phyloP scores from a whole-genome alignment of 1,284 basidiomycete species.

The Acaromyces ingoldii region DNA sequence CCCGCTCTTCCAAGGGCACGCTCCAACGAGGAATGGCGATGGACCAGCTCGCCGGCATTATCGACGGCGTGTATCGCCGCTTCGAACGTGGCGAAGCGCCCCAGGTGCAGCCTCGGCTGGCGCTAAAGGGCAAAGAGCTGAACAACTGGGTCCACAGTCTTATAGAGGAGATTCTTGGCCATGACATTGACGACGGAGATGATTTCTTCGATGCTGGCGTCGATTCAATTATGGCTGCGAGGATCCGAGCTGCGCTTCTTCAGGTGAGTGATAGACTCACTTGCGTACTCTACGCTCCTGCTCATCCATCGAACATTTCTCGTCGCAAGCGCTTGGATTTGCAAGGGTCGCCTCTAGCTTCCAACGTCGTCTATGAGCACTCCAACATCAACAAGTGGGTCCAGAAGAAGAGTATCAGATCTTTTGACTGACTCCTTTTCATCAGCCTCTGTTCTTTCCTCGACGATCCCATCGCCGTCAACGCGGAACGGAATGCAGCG shows the following conservation, averaged over 20 bases:
- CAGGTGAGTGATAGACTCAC: constrained; percentile 15
- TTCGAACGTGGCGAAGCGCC: constrained; percentile 31
- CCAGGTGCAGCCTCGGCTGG: neutral
- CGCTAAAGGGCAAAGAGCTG: neutral
- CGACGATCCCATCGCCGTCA: too few species aligned
- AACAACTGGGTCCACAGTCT: neutral
- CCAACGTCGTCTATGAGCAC: constrained; percentile 30
- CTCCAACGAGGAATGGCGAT: constrained; percentile 30
- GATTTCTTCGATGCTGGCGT: constrained; percentile 33
- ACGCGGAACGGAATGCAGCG: too few species aligned
- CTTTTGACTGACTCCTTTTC: too few species aligned
- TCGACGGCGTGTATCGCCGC: constrained; percentile 21
- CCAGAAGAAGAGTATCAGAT: too few species aligned
- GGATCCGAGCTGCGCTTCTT: constrained; percentile 27
- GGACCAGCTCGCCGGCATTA: constrained; percentile 15
- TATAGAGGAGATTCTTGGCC: neutral
- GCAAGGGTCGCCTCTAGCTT: constrained; percentile 3
- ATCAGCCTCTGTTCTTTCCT: too few species aligned
- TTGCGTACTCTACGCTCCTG: too few species aligned
- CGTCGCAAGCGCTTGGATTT: constrained; percentile 5
- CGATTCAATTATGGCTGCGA: constrained; percentile 29
- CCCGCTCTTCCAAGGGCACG: constrained; percentile 33
- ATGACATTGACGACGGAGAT: constrained; percentile 3
- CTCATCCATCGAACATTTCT: too few species aligned
- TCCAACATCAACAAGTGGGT: constrained; percentile 12